These are phyloP conservation scores for Yamadazyma triangularis DNA, from an alignment of 1,139 yeast species.

Conservation along the genomic window DNA sequence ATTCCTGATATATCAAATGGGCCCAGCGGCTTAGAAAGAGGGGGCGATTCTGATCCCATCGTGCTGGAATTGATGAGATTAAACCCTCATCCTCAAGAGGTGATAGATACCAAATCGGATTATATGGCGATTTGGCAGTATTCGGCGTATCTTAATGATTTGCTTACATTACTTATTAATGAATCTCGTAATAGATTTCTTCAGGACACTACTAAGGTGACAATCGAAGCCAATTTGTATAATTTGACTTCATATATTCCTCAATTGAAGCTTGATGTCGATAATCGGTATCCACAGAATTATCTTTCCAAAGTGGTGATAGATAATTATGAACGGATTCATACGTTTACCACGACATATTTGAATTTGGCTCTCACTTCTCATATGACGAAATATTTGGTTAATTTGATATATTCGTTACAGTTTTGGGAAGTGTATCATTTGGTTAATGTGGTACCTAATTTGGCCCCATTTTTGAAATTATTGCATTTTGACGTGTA, in stretches of 20 bases:
- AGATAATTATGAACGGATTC: constrained; percentile 32
- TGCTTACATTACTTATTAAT: constrained; percentile 1
- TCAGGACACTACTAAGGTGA: not conserved
- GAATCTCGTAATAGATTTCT: no score
- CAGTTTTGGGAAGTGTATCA: constrained; percentile 48
- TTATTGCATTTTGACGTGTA: constrained; percentile 33
- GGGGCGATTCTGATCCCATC: constrained; percentile 19
- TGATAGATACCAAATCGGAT: constrained; percentile 8
- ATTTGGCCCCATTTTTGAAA: constrained; percentile 29
- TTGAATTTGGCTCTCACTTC: constrained; percentile 37
- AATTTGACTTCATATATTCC: constrained; percentile 9
- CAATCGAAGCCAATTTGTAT: constrained; percentile 3
- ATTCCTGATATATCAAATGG: constrained; percentile 9
- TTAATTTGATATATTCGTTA: constrained; percentile 33
- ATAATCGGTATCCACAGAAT: constrained; percentile 29
- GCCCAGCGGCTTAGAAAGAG: not conserved
- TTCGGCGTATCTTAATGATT: constrained; percentile 5
- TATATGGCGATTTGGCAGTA: constrained; percentile 2
- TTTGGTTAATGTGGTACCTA: constrained; percentile 29
- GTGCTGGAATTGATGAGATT: constrained; percentile 28
- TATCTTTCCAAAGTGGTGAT: constrained; percentile 34
- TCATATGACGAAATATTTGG: constrained; percentile 35
- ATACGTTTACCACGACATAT: constrained; percentile 29
- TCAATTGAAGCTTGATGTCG: constrained; percentile 1
- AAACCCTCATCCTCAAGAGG: constrained; percentile 21